Conservation (phyloP, 176 grass and related monocot genomes). For the Zoysia pacifica region DNA sequence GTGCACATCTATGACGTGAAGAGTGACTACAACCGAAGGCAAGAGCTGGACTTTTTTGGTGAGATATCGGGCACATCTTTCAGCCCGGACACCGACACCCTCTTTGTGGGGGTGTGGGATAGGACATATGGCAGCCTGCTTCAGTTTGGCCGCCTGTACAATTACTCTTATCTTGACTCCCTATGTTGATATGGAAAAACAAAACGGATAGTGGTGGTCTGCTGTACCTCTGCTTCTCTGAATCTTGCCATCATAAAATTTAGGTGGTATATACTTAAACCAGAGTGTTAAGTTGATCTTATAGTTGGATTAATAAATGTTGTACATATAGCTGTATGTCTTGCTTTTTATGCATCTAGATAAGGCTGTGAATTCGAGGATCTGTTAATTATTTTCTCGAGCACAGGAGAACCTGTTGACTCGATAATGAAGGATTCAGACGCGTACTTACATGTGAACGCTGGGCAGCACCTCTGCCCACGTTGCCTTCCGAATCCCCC, state of each 20-base stretch:
- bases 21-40: slow-evolving; percentile 70
- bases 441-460: not conserved
- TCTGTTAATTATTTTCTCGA: slow-evolving; percentile 44
- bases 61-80: slow-evolving; percentile 89
- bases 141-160: slow-evolving; percentile 64
- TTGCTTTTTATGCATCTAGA: not conserved
- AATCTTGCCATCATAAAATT: slow-evolving; percentile 43
- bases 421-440: not conserved
- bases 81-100: slow-evolving; percentile 71
- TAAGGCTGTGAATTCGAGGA: slow-evolving; percentile 8
- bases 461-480: slow-evolving; percentile 18
- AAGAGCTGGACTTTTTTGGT: slow-evolving; percentile 96
- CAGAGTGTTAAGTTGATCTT: slow-evolving; percentile 28
- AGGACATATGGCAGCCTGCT: slow-evolving; percentile 87
- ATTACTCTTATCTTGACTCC: slow-evolving; percentile 69
- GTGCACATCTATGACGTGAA: slow-evolving; percentile 76
- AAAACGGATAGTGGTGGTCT: slow-evolving; percentile 32
- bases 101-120: slow-evolving; percentile 92
- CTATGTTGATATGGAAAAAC: slow-evolving; percentile 50
- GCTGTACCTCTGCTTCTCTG: slow-evolving; percentile 29
- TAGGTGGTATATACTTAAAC: slow-evolving; percentile 46
- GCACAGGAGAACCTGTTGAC: not conserved
- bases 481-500: slow-evolving; percentile 10
- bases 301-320: slow-evolving; percentile 54
- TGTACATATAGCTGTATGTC: slow-evolving; percentile 39